These are phyloP conservation scores for Aaosphaeria arxii DNA, from an alignment of 2,329 filamentous ascomycete species.

Conservation along the genomic window DNA sequence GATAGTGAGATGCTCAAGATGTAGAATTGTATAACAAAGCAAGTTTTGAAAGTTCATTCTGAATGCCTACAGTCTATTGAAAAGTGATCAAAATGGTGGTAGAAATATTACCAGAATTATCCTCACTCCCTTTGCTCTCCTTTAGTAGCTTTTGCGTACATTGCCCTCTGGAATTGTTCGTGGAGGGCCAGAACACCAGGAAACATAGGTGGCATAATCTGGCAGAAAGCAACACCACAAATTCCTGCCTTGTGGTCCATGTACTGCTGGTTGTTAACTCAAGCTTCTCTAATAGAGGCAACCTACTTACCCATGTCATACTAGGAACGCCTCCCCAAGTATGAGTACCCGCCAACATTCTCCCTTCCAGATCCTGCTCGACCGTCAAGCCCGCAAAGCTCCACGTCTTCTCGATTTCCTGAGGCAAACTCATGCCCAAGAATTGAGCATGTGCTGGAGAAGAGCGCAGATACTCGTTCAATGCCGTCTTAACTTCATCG, in stretches of 20 bases:
- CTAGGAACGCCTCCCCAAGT: conserved; percentile 7
- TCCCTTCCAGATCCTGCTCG: conserved; percentile 4
- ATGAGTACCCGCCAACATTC: conserved; percentile 6
- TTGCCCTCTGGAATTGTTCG: conserved; percentile 5
- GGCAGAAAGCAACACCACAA: conserved; percentile 10
- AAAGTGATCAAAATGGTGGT: too few species aligned
- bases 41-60: too few species aligned
- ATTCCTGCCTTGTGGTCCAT: conserved; percentile 6
- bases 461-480: conserved; percentile 6
- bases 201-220: conserved; percentile 11
- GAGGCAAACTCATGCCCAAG: conserved; percentile 7
- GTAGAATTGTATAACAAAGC: too few species aligned
- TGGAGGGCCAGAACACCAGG: conserved; percentile 5
- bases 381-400: conserved; percentile 6
- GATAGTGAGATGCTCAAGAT: too few species aligned
- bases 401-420: conserved; percentile 7
- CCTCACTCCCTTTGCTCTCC: too few species aligned
- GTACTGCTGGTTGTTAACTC: conserved; percentile 3
- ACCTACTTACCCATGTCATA: conserved; percentile 6
- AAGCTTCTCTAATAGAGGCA: not conserved
- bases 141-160: not conserved
- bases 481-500: conserved; percentile 3
- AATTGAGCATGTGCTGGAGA: conserved; percentile 7
- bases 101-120: too few species aligned
- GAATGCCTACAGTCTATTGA: too few species aligned